Evolutionary conservation across 371 early-diverging fungal genomes (phyloP).

Genomic region (Actinomortierella wolfii): DNA sequence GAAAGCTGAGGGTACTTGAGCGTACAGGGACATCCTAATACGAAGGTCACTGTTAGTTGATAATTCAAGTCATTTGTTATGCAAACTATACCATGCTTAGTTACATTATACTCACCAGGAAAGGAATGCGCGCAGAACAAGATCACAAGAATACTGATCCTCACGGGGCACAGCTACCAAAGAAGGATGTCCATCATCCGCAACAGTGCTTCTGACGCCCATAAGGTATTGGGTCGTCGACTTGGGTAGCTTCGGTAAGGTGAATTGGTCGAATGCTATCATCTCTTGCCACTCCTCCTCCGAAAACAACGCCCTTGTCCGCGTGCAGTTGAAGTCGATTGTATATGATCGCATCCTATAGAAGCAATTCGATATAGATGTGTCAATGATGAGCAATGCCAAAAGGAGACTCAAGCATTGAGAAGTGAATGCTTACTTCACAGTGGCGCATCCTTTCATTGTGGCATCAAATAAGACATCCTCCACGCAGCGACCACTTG

Average conservation of each 20-base stretch:
- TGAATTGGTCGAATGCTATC: neutral
- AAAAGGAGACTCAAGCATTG: too few species aligned
- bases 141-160: too few species aligned
- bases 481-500: conserved; percentile 11
- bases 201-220: too few species aligned
- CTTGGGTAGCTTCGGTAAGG: conserved; percentile 2
- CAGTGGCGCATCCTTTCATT: conserved; percentile 4
- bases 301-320: conserved; percentile 3
- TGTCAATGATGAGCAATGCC: neutral
- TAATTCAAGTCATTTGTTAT: neutral
- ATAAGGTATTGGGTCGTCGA: neutral
- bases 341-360: conserved; percentile 7
- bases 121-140: neutral
- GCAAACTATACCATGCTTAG: too few species aligned
- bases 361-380: neutral
- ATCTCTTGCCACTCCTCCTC: conserved; percentile 8
- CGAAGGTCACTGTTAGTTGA: conserved; percentile 4
- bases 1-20: conserved; percentile 12
- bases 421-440: neutral
- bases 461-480: conserved; percentile 6
- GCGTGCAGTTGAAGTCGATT: conserved; percentile 5
- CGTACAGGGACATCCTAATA: conserved; percentile 10
- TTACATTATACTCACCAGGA: conserved; percentile 3
- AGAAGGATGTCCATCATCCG: too few species aligned
- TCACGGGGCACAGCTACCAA: too few species aligned